Conservation (phyloP, 176 grass and related monocot species). For the Oryza punctata region DNA sequence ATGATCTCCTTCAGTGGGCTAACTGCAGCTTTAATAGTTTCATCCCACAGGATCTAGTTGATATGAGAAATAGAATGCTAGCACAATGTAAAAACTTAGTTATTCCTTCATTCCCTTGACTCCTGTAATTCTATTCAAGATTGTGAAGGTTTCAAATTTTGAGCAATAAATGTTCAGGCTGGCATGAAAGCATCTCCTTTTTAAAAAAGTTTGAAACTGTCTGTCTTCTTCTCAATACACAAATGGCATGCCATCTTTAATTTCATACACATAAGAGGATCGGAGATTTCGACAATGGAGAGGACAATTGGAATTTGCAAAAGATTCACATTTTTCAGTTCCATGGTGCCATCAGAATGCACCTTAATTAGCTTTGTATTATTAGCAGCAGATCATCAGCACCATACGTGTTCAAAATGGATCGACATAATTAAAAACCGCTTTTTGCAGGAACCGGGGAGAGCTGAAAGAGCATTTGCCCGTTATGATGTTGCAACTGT, state of each 20-base stretch:
- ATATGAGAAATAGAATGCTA: too few species aligned
- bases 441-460: slow-evolving; percentile 55
- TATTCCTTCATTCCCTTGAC: too few species aligned
- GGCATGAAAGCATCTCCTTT: background rate
- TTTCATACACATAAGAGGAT: background rate
- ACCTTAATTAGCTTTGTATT: background rate
- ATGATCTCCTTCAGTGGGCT: too few species aligned
- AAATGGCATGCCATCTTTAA: background rate
- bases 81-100: too few species aligned
- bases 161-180: background rate
- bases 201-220: background rate
- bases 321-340: background rate
- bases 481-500: slow-evolving; percentile 48
- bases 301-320: background rate
- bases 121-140: too few species aligned
- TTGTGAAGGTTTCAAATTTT: background rate
- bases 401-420: background rate
- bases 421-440: background rate
- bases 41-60: too few species aligned
- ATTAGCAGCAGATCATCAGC: background rate
- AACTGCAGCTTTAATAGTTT: too few species aligned
- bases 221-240: background rate
- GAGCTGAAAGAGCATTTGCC: slow-evolving; percentile 64
- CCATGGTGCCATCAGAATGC: background rate
- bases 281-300: background rate